Base-by-base conservation (phyloP, 106 monocot species). In the Dendrobium chrysotoxum region DNA sequence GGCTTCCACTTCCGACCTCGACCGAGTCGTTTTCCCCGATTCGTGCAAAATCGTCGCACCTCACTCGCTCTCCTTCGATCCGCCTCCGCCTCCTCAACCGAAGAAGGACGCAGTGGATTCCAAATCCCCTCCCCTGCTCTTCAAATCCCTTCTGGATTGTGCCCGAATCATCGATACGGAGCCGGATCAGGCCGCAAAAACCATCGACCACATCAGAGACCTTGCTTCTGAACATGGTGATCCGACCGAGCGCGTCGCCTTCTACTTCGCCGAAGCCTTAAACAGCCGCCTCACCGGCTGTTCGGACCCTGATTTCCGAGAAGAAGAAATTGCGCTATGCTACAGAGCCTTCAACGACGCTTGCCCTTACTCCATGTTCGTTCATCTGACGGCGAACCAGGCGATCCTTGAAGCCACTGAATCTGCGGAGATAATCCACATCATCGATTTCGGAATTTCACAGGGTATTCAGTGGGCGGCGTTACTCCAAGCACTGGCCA, bases 391-490 rank as follows among this genome's bases (percentile, higher is more conserved):
- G 39, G 95, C 99, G 6, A 99, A 99, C 80, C 99, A 99, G 80
- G 99, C 95, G 18, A 99, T 99, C 75, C 88, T 99, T 7, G 99
- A 99, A 79, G 89, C 93, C 53, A 93, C 99, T 1, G 91, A 86
- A 30, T 79, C 89, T 6, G 86, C 99, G 11, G 58, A 80, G 12
- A 78, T 76, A 39, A 95, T 99, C 84, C 99, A 93, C 87, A 88
- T 99, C 79, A 79, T 99, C 75, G 99, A 99, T 79, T 95, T 99
- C 79, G 95, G 99, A 47, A 84, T 99, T 78, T 85, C 82, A 4
- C 91, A 95, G 30, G 99, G 99, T 2, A 81, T 99, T 78, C 99
- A 99, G 55, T 99, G 95, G 99, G 95, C 99, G 66, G 91, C 93
- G 64, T 85, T 99, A 18, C 92, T 99, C 26, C 99, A 99, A 75